phyloP scores from a whole-genome alignment of 2,329 filamentous ascomycete species.

The Karstenula rhodostoma region DNA sequence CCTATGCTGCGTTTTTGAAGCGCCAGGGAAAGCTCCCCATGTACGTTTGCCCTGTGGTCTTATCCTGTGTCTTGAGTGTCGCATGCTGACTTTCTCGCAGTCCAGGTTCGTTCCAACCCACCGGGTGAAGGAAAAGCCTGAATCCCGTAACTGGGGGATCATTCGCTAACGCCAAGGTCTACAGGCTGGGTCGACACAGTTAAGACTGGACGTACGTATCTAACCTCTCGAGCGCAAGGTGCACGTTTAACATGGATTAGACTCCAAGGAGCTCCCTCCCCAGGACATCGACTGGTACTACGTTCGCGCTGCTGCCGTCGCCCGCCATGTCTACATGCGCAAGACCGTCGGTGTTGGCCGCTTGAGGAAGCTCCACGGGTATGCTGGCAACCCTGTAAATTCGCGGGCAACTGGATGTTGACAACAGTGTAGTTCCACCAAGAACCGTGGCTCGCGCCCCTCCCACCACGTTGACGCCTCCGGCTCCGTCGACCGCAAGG shows the following conservation, averaged over 20 bases:
- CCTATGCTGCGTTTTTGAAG: slow-evolving; percentile 91
- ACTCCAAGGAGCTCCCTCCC: slow-evolving; percentile 95
- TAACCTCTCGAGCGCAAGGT: background rate
- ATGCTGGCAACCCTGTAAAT: slow-evolving; percentile 15
- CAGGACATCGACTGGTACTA: slow-evolving; percentile 98
- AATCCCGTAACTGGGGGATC: slow-evolving; percentile 64
- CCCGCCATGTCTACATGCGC: slow-evolving; percentile 98
- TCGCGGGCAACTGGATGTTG: slow-evolving; percentile 13
- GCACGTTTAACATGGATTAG: slow-evolving; percentile 42
- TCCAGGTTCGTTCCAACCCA: slow-evolving; percentile 71
- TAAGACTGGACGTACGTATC: slow-evolving; percentile 77
- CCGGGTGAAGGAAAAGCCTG: slow-evolving; percentile 55
- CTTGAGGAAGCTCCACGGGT: slow-evolving; percentile 90
- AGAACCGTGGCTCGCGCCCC: slow-evolving; percentile 94
- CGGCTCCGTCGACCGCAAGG: slow-evolving; percentile 95
- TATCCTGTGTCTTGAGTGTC: background rate
- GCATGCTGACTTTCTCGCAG: slow-evolving; percentile 37
- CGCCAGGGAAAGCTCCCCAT: slow-evolving; percentile 91
- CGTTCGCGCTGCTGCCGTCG: slow-evolving; percentile 89
- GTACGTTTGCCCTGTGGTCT: slow-evolving; percentile 30
- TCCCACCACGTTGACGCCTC: slow-evolving; percentile 95
- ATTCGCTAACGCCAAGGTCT: slow-evolving; percentile 57
- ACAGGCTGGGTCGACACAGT: slow-evolving; percentile 99
- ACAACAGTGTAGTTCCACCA: slow-evolving; percentile 64
- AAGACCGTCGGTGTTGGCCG: slow-evolving; percentile 99